A percentile compares a stretch with the other conserved stretches of the same genome.
These are phyloP conservation scores for Suillus decipiens DNA, from an alignment of 768 basidiomycete species.

Conservation along the genomic window DNA sequence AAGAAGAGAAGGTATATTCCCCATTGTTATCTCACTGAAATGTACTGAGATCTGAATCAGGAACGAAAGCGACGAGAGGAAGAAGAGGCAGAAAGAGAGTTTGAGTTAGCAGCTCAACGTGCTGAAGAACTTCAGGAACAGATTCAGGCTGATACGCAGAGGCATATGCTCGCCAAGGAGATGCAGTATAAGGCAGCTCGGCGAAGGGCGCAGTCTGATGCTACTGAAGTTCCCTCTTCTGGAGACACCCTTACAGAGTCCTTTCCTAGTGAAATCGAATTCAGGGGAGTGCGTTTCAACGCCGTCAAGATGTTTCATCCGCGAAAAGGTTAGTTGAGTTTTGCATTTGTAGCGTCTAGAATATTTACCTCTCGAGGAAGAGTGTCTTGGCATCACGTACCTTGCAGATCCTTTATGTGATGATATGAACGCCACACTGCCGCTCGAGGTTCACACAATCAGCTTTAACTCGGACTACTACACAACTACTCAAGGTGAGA, in stretches of 20 bases:
- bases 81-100: slow-evolving; percentile 53
- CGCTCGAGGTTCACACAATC: slow-evolving; percentile 69
- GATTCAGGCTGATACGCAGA: slow-evolving; percentile 64
- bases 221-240: slow-evolving; percentile 59
- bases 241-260: slow-evolving; percentile 60
- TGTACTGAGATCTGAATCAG: slow-evolving; percentile 31
- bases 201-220: slow-evolving; percentile 67
- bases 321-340: slow-evolving; percentile 50
- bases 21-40: slow-evolving; percentile 4
- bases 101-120: slow-evolving; percentile 51
- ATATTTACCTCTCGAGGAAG: slow-evolving; percentile 34
- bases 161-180: slow-evolving; percentile 48
- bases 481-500: slow-evolving; percentile 56
- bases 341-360: not conserved
- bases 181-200: slow-evolving; percentile 52
- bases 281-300: slow-evolving; percentile 60
- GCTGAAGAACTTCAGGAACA: slow-evolving; percentile 65
- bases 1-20: slow-evolving; percentile 61
- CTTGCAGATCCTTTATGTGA: slow-evolving; percentile 78
- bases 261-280: slow-evolving; percentile 57
- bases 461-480: slow-evolving; percentile 74
- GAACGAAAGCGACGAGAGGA: slow-evolving; percentile 55
- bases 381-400: slow-evolving; percentile 65
- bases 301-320: slow-evolving; percentile 75
- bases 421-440: slow-evolving; percentile 53